Evolutionary conservation across 108 stramenopile genomes (phyloP), one percentile per base, ranked within the genome.

Genomic region (Conticribra guillardii): DNA sequence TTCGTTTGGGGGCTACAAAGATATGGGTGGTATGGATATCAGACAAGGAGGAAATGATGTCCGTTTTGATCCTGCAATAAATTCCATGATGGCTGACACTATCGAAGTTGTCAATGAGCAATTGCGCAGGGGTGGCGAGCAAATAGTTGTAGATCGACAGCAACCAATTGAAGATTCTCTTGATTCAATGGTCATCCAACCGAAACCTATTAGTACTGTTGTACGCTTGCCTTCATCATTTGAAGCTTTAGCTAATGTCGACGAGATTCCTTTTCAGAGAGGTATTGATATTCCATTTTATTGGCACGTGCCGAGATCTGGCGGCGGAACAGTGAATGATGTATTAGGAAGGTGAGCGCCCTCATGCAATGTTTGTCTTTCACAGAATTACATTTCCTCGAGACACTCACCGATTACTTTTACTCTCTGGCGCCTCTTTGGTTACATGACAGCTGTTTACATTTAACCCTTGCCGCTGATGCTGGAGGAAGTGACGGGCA

Each of bases 261-360:
- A 69, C 23, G 72, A 67, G 27, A 21, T 71, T 2, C 75, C 60
- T 28, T 61, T 73, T 27, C 71, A 64, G 32, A 59, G 32, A 72
- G 80, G 75, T 19, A 60, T 71, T 46, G 75, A 76, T 44, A 65
- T 74, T 3, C 83, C 83, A 41, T 79, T 81, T 50, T 84, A 73
- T 33, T 84, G 83, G 83, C 83, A 84, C 56, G 71, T 84, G 11
- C 83, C 83, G 15, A 59, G 83, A 52, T 63, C 83, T 16, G 75
- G 75, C 1, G 83, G 83, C n/a, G 80, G 73, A n/a, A 79, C 77
- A n/a, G 53, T 84, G 58, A 84, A 75, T 45, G 77, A 84, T 53
- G 51, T 81, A 46, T 56, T 81, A 8, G 80, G 79, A 44, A 63
- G 58, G 69, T 70, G 8, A 37, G 69, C 45, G 41, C 23, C 4